Evolutionary conservation across 306 rosid genomes (phyloP).

Genomic region (Casuarina cunninghamiana): DNA sequence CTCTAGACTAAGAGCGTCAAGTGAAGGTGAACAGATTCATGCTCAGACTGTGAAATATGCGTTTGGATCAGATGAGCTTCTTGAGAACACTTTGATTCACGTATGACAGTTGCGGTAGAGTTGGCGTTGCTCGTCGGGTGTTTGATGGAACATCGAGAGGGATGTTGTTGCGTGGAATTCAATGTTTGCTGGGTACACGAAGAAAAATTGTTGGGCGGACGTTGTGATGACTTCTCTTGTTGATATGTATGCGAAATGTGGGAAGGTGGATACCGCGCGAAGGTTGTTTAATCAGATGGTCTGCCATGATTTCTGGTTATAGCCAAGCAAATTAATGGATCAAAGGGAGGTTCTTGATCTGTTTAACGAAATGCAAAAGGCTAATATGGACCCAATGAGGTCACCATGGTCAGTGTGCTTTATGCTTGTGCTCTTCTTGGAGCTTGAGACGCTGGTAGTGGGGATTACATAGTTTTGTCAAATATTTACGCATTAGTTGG

Average conservation of each 20-base stretch:
- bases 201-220: slow-evolving; percentile 50
- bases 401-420: slow-evolving; percentile 68
- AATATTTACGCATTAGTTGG: slow-evolving; percentile 53
- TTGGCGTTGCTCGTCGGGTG: slow-evolving; percentile 50
- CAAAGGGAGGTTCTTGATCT: slow-evolving; percentile 58
- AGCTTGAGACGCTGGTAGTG: slow-evolving; percentile 59
- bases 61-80: slow-evolving; percentile 31
- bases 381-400: slow-evolving; percentile 59
- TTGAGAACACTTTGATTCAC: slow-evolving; percentile 51
- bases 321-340: slow-evolving; percentile 52
- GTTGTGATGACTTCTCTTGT: slow-evolving; percentile 53
- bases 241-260: slow-evolving; percentile 69
- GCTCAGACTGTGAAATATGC: slow-evolving; percentile 48
- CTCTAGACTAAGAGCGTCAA: slow-evolving; percentile 36
- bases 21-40: slow-evolving; percentile 56
- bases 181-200: slow-evolving; percentile 49
- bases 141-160: slow-evolving; percentile 49
- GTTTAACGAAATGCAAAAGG: slow-evolving; percentile 56
- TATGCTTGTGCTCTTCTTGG: slow-evolving; percentile 59
- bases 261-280: slow-evolving; percentile 47
- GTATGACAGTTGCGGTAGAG: slow-evolving; percentile 41
- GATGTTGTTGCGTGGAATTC: slow-evolving; percentile 53
- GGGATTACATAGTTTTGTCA: slow-evolving; percentile 63
- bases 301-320: slow-evolving; percentile 69
- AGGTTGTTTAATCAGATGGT: slow-evolving; percentile 51